Evolutionary conservation across 306 rosid species (phyloP).

Genomic region (Pachyrhizus erosus): DNA sequence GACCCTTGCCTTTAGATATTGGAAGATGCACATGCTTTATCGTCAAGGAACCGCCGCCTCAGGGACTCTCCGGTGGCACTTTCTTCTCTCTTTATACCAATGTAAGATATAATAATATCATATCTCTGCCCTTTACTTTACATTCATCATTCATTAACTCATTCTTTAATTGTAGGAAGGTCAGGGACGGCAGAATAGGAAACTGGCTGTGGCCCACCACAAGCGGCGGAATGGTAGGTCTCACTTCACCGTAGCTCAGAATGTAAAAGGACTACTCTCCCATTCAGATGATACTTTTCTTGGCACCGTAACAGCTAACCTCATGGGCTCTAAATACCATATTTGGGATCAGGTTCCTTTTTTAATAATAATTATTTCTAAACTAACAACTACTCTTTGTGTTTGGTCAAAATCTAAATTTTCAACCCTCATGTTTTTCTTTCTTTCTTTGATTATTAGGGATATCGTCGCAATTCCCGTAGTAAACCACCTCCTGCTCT

Average conservation of each 20-base stretch:
- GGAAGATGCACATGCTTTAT: conserved; percentile 88
- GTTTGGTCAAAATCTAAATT: too few relatives aligned
- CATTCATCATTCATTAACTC: too few relatives aligned
- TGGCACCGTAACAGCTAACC: conserved; percentile 78
- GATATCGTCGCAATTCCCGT: conserved; percentile 42
- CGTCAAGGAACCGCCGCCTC: conserved; percentile 69
- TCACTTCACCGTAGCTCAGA: conserved; percentile 69
- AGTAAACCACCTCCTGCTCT: conserved; percentile 60
- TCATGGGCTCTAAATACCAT: conserved; percentile 81
- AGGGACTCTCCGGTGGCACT: conserved; percentile 61
- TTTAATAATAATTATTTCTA: too few relatives aligned
- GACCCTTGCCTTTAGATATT: conserved; percentile 86
- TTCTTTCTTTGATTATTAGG: conserved; percentile 55
- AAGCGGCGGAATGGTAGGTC: conserved; percentile 72
- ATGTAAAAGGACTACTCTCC: conserved; percentile 62
- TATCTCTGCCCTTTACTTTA: too few relatives aligned
- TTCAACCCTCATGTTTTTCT: conserved; percentile 16
- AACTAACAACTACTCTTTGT: too few relatives aligned
- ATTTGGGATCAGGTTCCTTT: conserved; percentile 90
- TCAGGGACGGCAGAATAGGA: conserved; percentile 84
- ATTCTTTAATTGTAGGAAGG: conserved; percentile 96
- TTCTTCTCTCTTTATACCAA: conserved; percentile 84
- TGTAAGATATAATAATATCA: too few relatives aligned
- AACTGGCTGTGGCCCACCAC: conserved; percentile 80
- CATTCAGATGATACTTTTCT: conserved; percentile 68